Conservation (phyloP, 768 basidiomycete species). For the Lactarius indigo region DNA sequence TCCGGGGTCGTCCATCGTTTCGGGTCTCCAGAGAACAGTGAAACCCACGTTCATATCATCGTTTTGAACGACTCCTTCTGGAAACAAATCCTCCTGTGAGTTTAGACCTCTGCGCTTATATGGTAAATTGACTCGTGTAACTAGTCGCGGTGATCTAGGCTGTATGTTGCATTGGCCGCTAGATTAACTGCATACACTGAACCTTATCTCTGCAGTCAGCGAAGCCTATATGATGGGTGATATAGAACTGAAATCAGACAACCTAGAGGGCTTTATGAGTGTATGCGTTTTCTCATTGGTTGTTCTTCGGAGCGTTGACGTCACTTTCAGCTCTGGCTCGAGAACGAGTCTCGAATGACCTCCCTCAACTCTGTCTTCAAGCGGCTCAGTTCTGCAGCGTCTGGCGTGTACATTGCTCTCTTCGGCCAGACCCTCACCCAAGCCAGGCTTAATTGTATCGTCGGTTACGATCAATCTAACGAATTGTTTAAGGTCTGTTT, state of each 20-base stretch:
- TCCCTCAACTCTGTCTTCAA: slow-evolving; percentile 28
- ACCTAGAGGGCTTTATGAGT: slow-evolving; percentile 34
- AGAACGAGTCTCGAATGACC: slow-evolving; percentile 32
- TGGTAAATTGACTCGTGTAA: background rate
- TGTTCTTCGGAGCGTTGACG: background rate
- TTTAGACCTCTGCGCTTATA: background rate
- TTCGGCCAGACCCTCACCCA: slow-evolving; percentile 70
- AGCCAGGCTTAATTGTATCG: slow-evolving; percentile 74
- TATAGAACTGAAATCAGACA: slow-evolving; percentile 29
- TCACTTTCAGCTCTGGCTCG: slow-evolving; percentile 33
- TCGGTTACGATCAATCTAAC: slow-evolving; percentile 94
- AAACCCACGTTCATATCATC: slow-evolving; percentile 25
- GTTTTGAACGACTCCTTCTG: slow-evolving; percentile 36
- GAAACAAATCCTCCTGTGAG: slow-evolving; percentile 35
- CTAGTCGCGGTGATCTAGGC: slow-evolving; percentile 35
- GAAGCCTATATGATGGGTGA: slow-evolving; percentile 39
- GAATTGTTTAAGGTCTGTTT: slow-evolving; percentile 67
- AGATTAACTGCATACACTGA: background rate
- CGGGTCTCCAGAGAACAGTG: slow-evolving; percentile 25
- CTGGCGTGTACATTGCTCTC: slow-evolving; percentile 52
- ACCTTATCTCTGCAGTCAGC: slow-evolving; percentile 30
- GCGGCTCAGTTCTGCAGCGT: slow-evolving; percentile 28
- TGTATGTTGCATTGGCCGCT: slow-evolving; percentile 27
- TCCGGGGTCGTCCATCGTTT: slow-evolving; percentile 27
- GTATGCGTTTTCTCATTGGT: slow-evolving; percentile 24